Evolutionary conservation across 345 rosid genomes (phyloP), one percentile per base, ranked within the genome.

Genomic region (Limnanthes douglasii): DNA sequence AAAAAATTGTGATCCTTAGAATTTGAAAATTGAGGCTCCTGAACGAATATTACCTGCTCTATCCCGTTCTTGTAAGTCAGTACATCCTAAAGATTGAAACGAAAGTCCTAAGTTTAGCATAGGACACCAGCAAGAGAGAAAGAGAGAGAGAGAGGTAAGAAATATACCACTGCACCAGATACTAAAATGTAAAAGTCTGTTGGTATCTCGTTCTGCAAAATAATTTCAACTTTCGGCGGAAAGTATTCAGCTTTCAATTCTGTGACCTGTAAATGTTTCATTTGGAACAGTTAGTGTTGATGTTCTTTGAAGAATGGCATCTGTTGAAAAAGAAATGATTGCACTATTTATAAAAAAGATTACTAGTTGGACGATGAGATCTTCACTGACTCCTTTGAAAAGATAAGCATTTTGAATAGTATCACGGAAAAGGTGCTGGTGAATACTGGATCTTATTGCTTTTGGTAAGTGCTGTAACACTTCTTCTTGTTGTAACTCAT

Each of bases 221-320:
- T 74, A 23, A 83, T 83, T 41, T 88, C 98, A 37, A 88, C 71
- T 45, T 74, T 83, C 0, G 95, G 98, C n/a, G 94, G 95, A 52
- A 76, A 84, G 51, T 76, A 79, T 57, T 83, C 95, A 45, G 90
- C 97, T 47, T 64, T 72, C 68, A 83, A 60, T 37, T 78, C 86
- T 0, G 86, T 66, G 21, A 88, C 84, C 95, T 83, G 63, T 18
- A 49, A 40, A 8, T 36, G 41, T 22, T 46, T 34, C 24, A 30
- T 26, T 12, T 34, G 7, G 10, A 16, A 3, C 37, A 23, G 42
- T n/a, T n/a, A n/a, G n/a, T n/a, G n/a, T n/a, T n/a, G n/a, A n/a
- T n/a, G n/a, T n/a, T n/a, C n/a, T n/a, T n/a, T n/a, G n/a, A n/a
- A n/a, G n/a, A n/a, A n/a, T n/a, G n/a, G n/a, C n/a, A n/a, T n/a